These are phyloP conservation scores for Hymenoscyphus repandus DNA, from an alignment of 2,329 filamentous ascomycete species.

Conservation along the genomic window DNA sequence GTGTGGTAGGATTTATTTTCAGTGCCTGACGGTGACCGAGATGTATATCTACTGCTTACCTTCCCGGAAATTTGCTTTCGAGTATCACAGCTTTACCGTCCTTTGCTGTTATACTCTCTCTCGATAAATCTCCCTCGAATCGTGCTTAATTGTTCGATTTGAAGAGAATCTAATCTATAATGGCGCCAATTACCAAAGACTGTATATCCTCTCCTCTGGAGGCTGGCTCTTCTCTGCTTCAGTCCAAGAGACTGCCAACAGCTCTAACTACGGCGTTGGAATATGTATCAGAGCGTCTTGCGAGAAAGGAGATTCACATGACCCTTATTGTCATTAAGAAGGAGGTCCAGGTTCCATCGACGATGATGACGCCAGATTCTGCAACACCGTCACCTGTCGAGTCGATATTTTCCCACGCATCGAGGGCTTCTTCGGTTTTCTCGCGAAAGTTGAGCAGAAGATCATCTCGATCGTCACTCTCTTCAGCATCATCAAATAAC, in stretches of 20 bases:
- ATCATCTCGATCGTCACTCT: constrained; percentile 2
- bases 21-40: too few species aligned
- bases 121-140: too few species aligned
- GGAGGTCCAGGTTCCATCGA: constrained; percentile 49
- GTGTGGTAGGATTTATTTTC: too few species aligned
- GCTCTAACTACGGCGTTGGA: constrained; percentile 51
- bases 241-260: constrained; percentile 52
- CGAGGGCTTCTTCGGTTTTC: constrained; percentile 9
- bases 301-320: constrained; percentile 49
- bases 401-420: constrained; percentile 9
- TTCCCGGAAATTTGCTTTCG: too few species aligned
- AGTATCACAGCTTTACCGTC: too few species aligned
- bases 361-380: constrained; percentile 5
- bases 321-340: constrained; percentile 53
- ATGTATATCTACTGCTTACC: too few species aligned
- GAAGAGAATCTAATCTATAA: constrained; percentile 10
- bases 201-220: constrained; percentile 59
- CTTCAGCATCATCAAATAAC: constrained; percentile 3
- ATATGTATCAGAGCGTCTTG: constrained; percentile 51
- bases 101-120: too few species aligned
- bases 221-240: constrained; percentile 54
- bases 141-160: background rate
- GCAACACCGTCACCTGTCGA: constrained; percentile 8
- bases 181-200: constrained; percentile 39
- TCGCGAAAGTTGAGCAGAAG: constrained; percentile 2